Conservation (phyloP, 2,329 filamentous ascomycete species). For the Ascochyta viciae-villosae region DNA sequence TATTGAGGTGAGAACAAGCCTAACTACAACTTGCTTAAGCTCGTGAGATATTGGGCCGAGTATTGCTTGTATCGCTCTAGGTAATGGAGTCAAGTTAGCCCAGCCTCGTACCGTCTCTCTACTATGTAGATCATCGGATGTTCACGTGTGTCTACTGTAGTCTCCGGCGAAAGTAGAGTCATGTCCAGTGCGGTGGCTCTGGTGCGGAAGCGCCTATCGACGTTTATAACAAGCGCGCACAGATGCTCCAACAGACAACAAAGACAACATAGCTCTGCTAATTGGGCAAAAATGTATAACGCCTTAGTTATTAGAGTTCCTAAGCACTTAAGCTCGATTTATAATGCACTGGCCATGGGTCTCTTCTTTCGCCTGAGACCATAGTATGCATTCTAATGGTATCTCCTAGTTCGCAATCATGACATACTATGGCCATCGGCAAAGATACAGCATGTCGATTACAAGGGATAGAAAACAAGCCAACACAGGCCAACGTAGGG, state of each 20-base stretch:
- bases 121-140: neutral
- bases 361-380: no score
- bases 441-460: conserved; percentile 1
- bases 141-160: neutral
- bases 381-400: neutral
- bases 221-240: no score
- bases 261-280: no score
- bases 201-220: no score
- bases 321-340: no score
- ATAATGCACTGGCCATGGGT: no score
- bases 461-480: conserved; percentile 4
- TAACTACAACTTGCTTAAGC: conserved; percentile 8
- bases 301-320: no score
- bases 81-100: conserved; percentile 6
- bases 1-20: conserved; percentile 9
- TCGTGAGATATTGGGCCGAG: conserved; percentile 7
- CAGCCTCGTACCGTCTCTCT: conserved; percentile 2
- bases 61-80: conserved; percentile 6
- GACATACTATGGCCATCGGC: conserved; percentile 3
- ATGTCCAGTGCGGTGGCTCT: no score
- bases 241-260: no score
- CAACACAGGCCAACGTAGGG: conserved; percentile 2
- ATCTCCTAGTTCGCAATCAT: conserved; percentile 5
- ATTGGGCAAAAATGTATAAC: no score
- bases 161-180: no score